Evolutionary conservation across 2,329 filamentous ascomycete genomes (phyloP), one percentile per base, ranked within the genome.

Genomic region (Tolypocladium cylindrosporum): DNA sequence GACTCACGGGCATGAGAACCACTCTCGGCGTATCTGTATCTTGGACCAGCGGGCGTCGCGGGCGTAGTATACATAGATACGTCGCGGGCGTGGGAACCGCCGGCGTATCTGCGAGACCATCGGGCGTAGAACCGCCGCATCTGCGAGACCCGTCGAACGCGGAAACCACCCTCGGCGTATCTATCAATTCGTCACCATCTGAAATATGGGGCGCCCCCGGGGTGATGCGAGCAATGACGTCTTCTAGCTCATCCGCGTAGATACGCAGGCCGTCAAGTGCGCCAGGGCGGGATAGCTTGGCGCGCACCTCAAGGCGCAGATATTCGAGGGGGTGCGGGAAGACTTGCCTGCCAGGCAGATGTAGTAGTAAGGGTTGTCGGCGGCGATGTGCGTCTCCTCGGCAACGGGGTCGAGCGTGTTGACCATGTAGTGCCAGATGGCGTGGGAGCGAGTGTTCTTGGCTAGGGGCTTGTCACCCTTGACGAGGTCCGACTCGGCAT

Each of bases 341-440:
- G 93, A 97, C 64, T 83, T 78, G 41, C 90, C 91, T 51, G 89
- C 85, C 54, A 97, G 79, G 65, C 89, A 92, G 63, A 97, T 85
- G 64, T 89, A 83, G 75, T 97, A 97, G 78, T 97, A 97, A 58
- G 95, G 93, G 73, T 97, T 97, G 65, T 95, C 90, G 39, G 84
- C 83, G 60, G 88, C 87, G 61, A 97, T 84, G 62, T 96, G 82
- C 1, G 91, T 95, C 52, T 88, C 81, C 67, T 91, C 88, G 57
- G 91, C 86, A 36, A 97, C 86, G 0, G 93, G 93, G 69, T 97
- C 93, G 10, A 97, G 84, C 0, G 93, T 97, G 74, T 96, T 86
- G 62, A 96, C 88, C 74, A 96, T 92, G 77, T 97, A 97, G 70
- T 92, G 86, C 90, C 91, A 97, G 68, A 97, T 88, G 13, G 91